phyloP scores from a whole-genome alignment of 371 early-diverging fungal species.

The Syncephalastrum monosporum region DNA sequence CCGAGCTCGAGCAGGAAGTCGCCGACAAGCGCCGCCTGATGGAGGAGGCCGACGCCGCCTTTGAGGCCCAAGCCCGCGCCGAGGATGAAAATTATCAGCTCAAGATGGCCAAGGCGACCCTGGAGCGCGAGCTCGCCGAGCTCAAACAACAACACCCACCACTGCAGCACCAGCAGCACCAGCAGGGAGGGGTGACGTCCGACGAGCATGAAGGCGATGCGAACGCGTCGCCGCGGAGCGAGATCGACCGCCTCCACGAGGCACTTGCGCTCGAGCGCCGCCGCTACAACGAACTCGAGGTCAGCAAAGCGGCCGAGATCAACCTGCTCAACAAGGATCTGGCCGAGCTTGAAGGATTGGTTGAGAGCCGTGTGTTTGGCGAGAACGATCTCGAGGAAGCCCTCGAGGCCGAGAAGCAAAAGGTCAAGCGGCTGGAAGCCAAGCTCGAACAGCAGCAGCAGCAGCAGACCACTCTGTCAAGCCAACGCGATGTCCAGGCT shows the following conservation, averaged over 20 bases:
- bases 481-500: not conserved
- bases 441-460: conserved; percentile 4
- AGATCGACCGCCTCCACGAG: conserved; percentile 46
- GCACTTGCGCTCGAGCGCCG: conserved; percentile 44
- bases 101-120: conserved; percentile 26
- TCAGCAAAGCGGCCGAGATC: conserved; percentile 54
- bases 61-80: conserved; percentile 37
- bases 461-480: not conserved
- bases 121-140: conserved; percentile 23
- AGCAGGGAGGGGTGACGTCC: no score
- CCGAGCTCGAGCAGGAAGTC: conserved; percentile 35
- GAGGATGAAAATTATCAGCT: conserved; percentile 42
- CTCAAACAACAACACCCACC: conserved; percentile 1
- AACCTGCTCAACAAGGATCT: conserved; percentile 63
- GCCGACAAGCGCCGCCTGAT: conserved; percentile 38
- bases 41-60: conserved; percentile 42
- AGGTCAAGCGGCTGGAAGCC: conserved; percentile 8
- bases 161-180: not conserved
- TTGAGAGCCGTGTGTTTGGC: conserved; percentile 73
- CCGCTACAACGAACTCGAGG: conserved; percentile 52
- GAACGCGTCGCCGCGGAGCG: conserved; percentile 21
- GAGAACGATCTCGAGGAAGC: conserved; percentile 69
- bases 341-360: conserved; percentile 62
- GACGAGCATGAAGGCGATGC: no score
- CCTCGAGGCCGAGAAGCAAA: conserved; percentile 40